Evolutionary conservation across 202 grass and related monocot species (phyloP), one percentile per base, ranked within the genome.

Genomic region (Eragrostis tef): DNA sequence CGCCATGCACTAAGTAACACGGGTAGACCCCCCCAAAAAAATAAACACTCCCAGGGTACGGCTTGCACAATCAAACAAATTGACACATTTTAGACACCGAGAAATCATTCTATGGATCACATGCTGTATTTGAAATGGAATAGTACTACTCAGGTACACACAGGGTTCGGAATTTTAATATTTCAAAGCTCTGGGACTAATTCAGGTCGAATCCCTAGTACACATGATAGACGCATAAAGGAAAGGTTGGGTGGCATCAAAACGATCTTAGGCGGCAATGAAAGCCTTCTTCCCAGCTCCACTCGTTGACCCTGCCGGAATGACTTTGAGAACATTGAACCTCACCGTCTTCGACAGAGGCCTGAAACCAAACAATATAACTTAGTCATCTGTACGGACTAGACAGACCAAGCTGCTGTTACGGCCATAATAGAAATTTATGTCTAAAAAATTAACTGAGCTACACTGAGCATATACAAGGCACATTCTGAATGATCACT

Each of bases 301-400:
- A 31, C 89, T 77, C 41, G 31, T 67, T 8, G 86, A 89, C 22
- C 89, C 89, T 34, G 89, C 89, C 12, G 86, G 89, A 65, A 91
- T 86, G 19, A 91, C 89, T 81, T 91, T 91, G 60, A 91, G 71
- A 67, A 91, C 89, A 83, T 91, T 91, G 78, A 91, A 91, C 51
- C 89, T 86, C 58, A 88, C 86, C 0, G 86, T 91, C 86, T 91
- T 91, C 27, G 86, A 91, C 14, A 91, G 71, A 57, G 86, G 89
- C 78, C 89, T 91, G 56, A 60, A 72, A 82, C 51, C 6, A 69
- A 57, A 64, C 12, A 67, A 41, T 51, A 46, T 9, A 63, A 21
- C 10, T 51, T 17, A 36, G 36, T 49, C 15, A 16, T 6, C n/a
- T 19, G 20, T 27, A 44, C 5, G 1, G 7, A 43, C 47, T 8